phyloP scores from a whole-genome alignment of 2,329 filamentous ascomycete species.

The Calonectria pseudoreteaudii region DNA sequence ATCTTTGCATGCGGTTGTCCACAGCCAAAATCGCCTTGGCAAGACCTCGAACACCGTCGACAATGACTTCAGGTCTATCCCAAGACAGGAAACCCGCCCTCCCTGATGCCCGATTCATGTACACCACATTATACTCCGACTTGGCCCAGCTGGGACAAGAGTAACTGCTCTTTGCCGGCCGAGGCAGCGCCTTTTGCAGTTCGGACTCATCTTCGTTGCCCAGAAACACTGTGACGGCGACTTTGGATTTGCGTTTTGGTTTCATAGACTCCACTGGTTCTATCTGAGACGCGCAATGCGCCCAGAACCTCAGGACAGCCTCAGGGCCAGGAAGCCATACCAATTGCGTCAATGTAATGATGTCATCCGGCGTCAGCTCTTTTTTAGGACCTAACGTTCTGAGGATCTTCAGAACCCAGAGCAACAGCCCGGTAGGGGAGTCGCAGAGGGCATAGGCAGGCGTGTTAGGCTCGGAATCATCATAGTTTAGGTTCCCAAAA shows the following conservation, averaged over 20 bases:
- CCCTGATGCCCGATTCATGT: constrained; percentile 53
- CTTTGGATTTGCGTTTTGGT: constrained; percentile 48
- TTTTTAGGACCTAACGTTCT: constrained; percentile 54
- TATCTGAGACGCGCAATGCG: constrained; percentile 54
- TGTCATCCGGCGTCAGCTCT: constrained; percentile 61
- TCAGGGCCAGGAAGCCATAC: constrained; percentile 77
- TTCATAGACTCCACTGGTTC: constrained; percentile 43
- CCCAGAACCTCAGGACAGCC: constrained; percentile 68
- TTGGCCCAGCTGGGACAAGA: constrained; percentile 63
- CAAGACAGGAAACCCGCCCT: constrained; percentile 59
- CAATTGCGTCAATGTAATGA: constrained; percentile 71
- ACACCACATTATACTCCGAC: constrained; percentile 56
- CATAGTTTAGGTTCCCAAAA: constrained; percentile 46
- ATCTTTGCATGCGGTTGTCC: constrained; percentile 52
- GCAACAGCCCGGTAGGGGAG: constrained; percentile 69
- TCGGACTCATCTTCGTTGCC: constrained; percentile 45
- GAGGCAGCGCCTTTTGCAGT: constrained; percentile 35
- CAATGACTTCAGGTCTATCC: constrained; percentile 61
- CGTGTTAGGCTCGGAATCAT: constrained; percentile 62
- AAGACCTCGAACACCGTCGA: constrained; percentile 55
- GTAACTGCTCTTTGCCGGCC: constrained; percentile 47
- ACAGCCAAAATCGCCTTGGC: constrained; percentile 52
- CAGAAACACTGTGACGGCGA: constrained; percentile 62
- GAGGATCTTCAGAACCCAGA: constrained; percentile 63
- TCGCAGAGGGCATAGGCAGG: constrained; percentile 71